These are phyloP conservation scores for Pseudogymnoascus sp. DNA, from an alignment of 2,329 filamentous ascomycete species.

Conservation along the genomic window DNA sequence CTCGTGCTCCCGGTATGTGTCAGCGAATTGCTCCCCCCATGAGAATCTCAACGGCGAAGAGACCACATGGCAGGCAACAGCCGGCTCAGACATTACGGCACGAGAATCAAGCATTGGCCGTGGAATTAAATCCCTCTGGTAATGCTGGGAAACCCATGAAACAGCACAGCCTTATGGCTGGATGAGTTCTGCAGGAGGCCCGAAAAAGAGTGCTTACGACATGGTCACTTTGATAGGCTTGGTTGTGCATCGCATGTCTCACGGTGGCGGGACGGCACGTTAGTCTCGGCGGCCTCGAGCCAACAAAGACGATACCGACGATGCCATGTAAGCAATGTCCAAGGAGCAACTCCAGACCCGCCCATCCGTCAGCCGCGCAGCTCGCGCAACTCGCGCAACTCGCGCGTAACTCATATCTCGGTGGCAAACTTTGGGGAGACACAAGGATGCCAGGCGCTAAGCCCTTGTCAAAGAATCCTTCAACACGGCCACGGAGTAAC, in stretches of 20 bases:
- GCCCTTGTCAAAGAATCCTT: not conserved
- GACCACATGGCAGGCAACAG: not conserved
- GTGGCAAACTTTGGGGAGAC: not conserved
- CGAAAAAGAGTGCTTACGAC: not conserved
- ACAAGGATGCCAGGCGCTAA: not conserved
- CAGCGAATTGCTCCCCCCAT: not conserved
- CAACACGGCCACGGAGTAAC: not conserved
- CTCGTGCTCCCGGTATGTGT: not conserved
- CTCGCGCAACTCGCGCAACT: not conserved
- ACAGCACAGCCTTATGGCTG: not conserved
- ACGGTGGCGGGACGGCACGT: conserved; percentile 2
- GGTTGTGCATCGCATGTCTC: not conserved
- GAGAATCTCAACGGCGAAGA: not conserved
- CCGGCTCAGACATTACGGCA: not conserved
- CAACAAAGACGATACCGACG: not conserved
- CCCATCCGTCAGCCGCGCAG: not conserved
- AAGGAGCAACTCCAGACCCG: not conserved
- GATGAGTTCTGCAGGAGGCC: not conserved
- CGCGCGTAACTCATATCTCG: not conserved
- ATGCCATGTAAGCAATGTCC: not conserved
- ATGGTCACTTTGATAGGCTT: not conserved
- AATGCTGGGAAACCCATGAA: not conserved
- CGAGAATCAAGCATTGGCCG: not conserved
- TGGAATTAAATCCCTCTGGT: not conserved
- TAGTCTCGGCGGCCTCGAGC: not conserved